A percentile compares a stretch with the other conserved stretches of the same genome.
Evolutionary conservation across 352 stramenopile genomes (phyloP).

Genomic region (Aphanomyces stellatus): DNA sequence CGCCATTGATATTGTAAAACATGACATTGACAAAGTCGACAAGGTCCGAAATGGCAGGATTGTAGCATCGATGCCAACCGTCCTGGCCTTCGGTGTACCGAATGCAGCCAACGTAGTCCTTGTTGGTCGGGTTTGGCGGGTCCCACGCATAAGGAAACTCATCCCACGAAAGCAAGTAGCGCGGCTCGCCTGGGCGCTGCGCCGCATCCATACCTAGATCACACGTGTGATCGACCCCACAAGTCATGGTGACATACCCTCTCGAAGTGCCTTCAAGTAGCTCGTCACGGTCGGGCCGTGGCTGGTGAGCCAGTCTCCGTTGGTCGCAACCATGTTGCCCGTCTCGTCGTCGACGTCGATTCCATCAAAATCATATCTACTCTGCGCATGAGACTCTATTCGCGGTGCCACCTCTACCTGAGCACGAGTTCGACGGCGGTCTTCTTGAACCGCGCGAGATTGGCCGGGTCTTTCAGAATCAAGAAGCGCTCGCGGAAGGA

Average conservation of each 20-base stretch:
- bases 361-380: slow-evolving; percentile 7
- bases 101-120: neutral
- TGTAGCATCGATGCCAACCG: neutral
- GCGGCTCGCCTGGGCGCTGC: neutral
- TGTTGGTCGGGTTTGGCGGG: neutral
- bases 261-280: neutral
- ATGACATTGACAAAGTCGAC: slow-evolving; percentile 7
- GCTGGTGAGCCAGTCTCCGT: neutral
- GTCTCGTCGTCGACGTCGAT: slow-evolving; percentile 7
- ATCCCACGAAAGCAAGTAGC: slow-evolving; percentile 11
- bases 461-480: neutral
- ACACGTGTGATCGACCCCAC: neutral
- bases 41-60: neutral
- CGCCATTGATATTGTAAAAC: slow-evolving; percentile 6
- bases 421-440: neutral
- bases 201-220: neutral
- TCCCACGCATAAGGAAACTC: neutral
- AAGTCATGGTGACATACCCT: neutral
- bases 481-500: neutral
- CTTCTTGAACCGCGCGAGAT: neutral
- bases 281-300: neutral
- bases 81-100: neutral
- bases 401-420: neutral
- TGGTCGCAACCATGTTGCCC: neutral
- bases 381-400: neutral